Evolutionary conservation across 1,284 basidiomycete species (phyloP).

Genomic region (Ustilago loliicola): DNA sequence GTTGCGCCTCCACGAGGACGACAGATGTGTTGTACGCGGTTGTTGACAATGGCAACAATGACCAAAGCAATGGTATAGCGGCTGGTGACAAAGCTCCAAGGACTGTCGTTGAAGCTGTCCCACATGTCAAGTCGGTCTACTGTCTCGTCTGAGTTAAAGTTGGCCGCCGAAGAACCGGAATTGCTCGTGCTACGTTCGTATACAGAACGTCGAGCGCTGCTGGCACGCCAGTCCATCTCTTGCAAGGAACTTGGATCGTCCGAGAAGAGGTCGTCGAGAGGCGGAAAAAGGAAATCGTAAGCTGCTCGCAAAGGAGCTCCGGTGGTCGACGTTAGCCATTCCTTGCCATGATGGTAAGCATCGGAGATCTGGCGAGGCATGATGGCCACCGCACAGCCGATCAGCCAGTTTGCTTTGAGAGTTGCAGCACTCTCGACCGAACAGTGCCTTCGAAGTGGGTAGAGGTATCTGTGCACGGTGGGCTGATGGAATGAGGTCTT

Average conservation of each 20-base stretch:
- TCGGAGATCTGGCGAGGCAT: conserved; percentile 34
- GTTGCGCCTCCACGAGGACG: conserved; percentile 55
- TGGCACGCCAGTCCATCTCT: conserved; percentile 15
- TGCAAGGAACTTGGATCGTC: conserved; percentile 11
- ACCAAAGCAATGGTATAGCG: conserved; percentile 59
- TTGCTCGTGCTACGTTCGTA: conserved; percentile 12
- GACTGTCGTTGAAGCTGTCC: conserved; percentile 51
- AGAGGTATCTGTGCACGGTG: neutral
- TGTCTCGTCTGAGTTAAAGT: conserved; percentile 14
- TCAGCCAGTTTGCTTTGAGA: neutral
- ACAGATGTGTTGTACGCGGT: conserved; percentile 67
- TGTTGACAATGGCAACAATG: conserved; percentile 57
- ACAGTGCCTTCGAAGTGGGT: neutral
- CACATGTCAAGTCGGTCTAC: conserved; percentile 29
- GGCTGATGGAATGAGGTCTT: neutral
- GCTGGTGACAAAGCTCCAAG: conserved; percentile 62
- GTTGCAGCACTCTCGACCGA: too few species aligned
- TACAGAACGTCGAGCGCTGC: conserved; percentile 13
- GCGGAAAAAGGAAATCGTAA: conserved; percentile 50
- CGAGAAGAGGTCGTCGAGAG: conserved; percentile 27
- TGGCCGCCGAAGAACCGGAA: conserved; percentile 8
- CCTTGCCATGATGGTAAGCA: conserved; percentile 22
- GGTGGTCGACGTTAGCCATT: conserved; percentile 26
- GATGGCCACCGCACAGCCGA: conserved; percentile 10
- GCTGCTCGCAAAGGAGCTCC: conserved; percentile 30